A percentile compares a stretch with the other conserved stretches of the same genome.
Conservation (phyloP, 306 rosid genomes). For the Oemleria cerasiformis region DNA sequence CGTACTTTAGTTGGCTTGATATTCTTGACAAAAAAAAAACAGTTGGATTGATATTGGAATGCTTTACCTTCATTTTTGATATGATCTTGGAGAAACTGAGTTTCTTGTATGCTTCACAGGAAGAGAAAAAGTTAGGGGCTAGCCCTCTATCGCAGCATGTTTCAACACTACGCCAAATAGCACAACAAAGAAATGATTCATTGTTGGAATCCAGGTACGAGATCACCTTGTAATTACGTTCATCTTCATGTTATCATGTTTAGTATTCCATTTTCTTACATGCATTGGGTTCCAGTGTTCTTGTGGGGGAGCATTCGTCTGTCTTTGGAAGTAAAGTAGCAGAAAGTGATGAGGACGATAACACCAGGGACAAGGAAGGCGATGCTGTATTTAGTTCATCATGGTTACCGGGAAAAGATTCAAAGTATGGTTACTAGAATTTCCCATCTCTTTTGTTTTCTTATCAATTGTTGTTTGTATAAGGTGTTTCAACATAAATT, state of each 20-base stretch:
- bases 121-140: slow-evolving; percentile 53
- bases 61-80: neutral
- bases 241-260: slow-evolving; percentile 20
- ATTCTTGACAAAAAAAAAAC: neutral
- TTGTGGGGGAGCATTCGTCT: slow-evolving; percentile 70
- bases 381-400: slow-evolving; percentile 64
- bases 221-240: slow-evolving; percentile 11
- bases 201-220: slow-evolving; percentile 75
- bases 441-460: neutral
- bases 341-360: slow-evolving; percentile 64
- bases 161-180: slow-evolving; percentile 53
- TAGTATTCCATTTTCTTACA: slow-evolving; percentile 35
- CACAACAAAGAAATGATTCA: slow-evolving; percentile 50
- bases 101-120: slow-evolving; percentile 37
- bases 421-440: slow-evolving; percentile 40
- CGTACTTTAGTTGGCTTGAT: neutral
- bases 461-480: neutral
- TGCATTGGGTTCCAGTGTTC: slow-evolving; percentile 47
- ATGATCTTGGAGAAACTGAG: neutral
- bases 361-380: slow-evolving; percentile 46
- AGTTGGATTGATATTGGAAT: neutral
- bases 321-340: slow-evolving; percentile 48
- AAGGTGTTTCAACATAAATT: neutral
- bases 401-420: slow-evolving; percentile 80
- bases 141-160: slow-evolving; percentile 67